A percentile compares a stretch with the other conserved stretches of the same genome.
phyloP scores from a whole-genome alignment of 2,329 filamentous ascomycete genomes.

The Botrytis fabae region DNA sequence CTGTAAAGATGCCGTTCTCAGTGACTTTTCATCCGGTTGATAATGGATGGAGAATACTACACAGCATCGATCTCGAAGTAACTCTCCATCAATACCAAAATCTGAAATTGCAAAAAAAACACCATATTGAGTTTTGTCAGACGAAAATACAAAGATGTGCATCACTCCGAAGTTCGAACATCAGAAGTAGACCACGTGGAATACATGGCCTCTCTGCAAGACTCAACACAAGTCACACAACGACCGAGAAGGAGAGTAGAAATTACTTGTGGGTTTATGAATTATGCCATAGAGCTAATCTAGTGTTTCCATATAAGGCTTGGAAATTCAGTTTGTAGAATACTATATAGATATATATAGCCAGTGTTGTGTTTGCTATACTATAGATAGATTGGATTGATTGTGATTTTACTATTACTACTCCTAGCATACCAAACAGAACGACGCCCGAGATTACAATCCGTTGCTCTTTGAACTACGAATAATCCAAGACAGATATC shows the following conservation, averaged over 20 bases:
- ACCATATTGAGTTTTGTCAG: neutral
- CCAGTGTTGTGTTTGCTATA: too few relatives aligned
- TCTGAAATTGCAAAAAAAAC: neutral
- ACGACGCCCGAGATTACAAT: too few relatives aligned
- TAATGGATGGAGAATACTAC: neutral
- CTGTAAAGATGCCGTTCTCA: neutral
- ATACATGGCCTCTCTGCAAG: neutral
- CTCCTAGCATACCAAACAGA: too few relatives aligned
- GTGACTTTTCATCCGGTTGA: neutral
- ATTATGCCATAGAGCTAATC: neutral
- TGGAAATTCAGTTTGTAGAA: fast-evolving
- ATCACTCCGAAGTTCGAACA: neutral
- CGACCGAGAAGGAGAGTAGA: neutral
- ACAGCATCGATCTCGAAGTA: neutral
- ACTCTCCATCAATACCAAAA: neutral
- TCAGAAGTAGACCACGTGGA: neutral
- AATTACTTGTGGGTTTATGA: neutral
- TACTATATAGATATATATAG: too few relatives aligned
- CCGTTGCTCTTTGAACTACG: too few relatives aligned
- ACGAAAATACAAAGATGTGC: neutral
- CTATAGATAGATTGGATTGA: too few relatives aligned
- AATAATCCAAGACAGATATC: too few relatives aligned
- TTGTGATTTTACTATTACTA: too few relatives aligned
- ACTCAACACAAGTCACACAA: neutral
- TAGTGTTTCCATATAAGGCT: neutral